phyloP scores from a whole-genome alignment of 1,139 yeast genomes.

The Sugiyamaella pinicola region DNA sequence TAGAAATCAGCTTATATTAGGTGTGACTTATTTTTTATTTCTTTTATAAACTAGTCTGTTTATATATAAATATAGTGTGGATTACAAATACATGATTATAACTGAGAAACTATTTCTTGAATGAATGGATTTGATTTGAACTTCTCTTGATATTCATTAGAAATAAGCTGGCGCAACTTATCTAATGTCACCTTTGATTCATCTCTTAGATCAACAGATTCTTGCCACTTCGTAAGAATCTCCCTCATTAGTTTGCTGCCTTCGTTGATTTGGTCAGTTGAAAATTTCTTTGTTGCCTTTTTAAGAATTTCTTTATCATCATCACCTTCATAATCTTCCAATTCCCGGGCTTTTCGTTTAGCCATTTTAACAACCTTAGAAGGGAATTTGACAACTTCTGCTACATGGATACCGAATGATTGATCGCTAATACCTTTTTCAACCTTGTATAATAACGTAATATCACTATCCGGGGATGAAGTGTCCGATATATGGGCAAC shows the following conservation, averaged over 20 bases:
- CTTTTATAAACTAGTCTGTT: background rate
- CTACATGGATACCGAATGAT: constrained; percentile 96
- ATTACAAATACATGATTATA: constrained; percentile 9
- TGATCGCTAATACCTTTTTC: constrained; percentile 92
- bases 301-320: constrained; percentile 38
- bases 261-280: constrained; percentile 48
- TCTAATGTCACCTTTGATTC: constrained; percentile 47
- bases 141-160: constrained; percentile 24
- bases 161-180: constrained; percentile 45
- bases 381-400: constrained; percentile 93
- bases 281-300: constrained; percentile 47
- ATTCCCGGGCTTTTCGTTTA: constrained; percentile 84
- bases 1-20: constrained; percentile 5
- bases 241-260: constrained; percentile 61
- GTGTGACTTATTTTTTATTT: background rate
- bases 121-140: constrained; percentile 20
- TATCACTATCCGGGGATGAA: constrained; percentile 39
- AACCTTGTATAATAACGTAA: constrained; percentile 85
- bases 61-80: constrained; percentile 4
- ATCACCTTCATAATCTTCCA: constrained; percentile 65
- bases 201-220: constrained; percentile 48
- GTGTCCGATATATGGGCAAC: constrained; percentile 72
- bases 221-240: constrained; percentile 65
- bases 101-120: constrained; percentile 22
- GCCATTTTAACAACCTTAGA: constrained; percentile 89